Evolutionary conservation across 2,329 filamentous ascomycete genomes (phyloP), one percentile per base, ranked within the genome.

Genomic region (Aspergillus alliaceus): DNA sequence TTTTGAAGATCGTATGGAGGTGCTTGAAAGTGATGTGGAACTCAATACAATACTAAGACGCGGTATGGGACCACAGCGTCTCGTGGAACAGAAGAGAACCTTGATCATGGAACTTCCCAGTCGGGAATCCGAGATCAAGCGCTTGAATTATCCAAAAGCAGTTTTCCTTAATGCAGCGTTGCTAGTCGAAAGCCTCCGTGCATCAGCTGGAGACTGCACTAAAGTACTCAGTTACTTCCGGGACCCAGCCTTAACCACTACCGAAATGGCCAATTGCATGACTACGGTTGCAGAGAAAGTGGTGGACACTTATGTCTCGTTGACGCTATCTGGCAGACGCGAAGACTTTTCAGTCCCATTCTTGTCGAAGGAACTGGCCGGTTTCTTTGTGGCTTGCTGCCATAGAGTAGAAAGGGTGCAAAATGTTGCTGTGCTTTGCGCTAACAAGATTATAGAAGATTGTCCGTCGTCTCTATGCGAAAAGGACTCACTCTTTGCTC

Each of bases 1-100:
- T 31, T 87, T 93, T 2, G 91, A 96, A 69, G 90, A 96, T 70
- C 87, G 92, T 57, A 89, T 91, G 29, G 93, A 96, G 65, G 88
- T 96, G 69, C 84, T 95, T 9, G 95, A 99, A 74, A 97, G 93
- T 71, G 95, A 98, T 64, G 93, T 99, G 54, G 95, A 99, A 69
- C 84, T 99, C 39, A 98, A 99, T 69, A 96, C 92, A 0, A 90
- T 98, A 18, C 81, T 99, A 51, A 87, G 93, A 58, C 86, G 95
- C 59, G 93, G 93, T 18, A 90, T 91, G 80, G 91, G 86, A 61
- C 85, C 87, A 29, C 86, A 93, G 59, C 72, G 72, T 46, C 87
- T 91, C 54, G 77, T 86, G 2, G 84, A 89, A 60, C 92, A 96
- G 71, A 97, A 96, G 79, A 90, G 87, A 67, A 83, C 86, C 7